A percentile compares a stretch with the other conserved stretches of the same genome.
Conservation (phyloP, 1,139 yeast species). For the Hanseniaspora uvarum region DNA sequence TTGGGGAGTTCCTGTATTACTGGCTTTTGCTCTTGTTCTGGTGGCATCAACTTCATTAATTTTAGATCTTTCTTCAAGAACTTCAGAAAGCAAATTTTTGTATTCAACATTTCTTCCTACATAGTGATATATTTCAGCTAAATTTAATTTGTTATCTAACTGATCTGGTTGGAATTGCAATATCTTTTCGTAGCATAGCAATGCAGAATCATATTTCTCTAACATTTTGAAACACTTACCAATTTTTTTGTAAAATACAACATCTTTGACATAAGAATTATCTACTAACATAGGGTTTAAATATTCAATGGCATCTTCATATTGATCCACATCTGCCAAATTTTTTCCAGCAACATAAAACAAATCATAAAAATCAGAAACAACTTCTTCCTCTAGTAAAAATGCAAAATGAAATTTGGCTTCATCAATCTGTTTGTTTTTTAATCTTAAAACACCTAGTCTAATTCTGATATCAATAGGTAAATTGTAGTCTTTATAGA, state of each 20-base stretch:
- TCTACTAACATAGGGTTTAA: constrained; percentile 45
- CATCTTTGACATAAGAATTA: constrained; percentile 38
- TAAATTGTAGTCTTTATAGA: constrained; percentile 39
- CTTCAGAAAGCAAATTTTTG: constrained; percentile 46
- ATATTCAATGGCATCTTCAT: constrained; percentile 61
- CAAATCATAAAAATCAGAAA: constrained; percentile 59
- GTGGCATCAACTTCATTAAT: constrained; percentile 27
- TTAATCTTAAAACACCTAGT: constrained; percentile 62
- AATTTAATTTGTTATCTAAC: constrained; percentile 60
- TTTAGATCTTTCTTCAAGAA: constrained; percentile 33
- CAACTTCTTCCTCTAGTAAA: constrained; percentile 43
- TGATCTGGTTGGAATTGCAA: constrained; percentile 51
- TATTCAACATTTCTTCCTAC: constrained; percentile 61
- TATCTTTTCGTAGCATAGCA: constrained; percentile 49
- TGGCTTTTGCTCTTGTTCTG: constrained; percentile 19
- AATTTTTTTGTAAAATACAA: constrained; percentile 50
- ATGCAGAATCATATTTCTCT: constrained; percentile 62
- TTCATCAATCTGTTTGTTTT: constrained; percentile 53
- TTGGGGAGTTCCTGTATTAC: neutral
- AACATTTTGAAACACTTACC: constrained; percentile 72
- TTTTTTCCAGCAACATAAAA: constrained; percentile 67
- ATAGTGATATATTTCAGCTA: constrained; percentile 73
- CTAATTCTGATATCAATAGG: constrained; percentile 85
- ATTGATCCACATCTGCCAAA: constrained; percentile 57
- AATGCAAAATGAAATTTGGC: constrained; percentile 61